phyloP scores from a whole-genome alignment of 345 rosid genomes.

The Turritis glabra region DNA sequence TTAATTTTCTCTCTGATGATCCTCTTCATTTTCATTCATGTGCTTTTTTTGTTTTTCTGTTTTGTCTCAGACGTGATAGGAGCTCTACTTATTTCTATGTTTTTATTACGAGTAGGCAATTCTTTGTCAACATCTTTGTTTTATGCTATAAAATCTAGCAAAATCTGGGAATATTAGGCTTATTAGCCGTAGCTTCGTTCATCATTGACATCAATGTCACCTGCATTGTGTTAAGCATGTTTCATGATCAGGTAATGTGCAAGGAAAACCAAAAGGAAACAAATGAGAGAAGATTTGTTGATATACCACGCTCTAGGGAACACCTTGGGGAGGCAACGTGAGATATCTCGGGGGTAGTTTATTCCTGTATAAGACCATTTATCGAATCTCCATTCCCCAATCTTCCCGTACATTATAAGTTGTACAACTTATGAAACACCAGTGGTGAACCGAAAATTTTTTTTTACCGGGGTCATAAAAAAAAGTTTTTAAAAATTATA shows the following conservation, averaged over 20 bases:
- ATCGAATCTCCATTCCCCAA: constrained; percentile 97
- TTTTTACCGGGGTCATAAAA: no score
- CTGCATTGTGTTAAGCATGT: constrained; percentile 42
- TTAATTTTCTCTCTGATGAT: no score
- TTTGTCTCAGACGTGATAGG: no score
- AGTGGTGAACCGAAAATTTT: no score
- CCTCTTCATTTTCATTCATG: no score
- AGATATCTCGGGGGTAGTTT: constrained; percentile 77
- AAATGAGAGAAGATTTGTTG: neutral
- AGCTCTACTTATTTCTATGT: no score
- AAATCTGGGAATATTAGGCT: constrained; percentile 57
- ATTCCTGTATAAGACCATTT: constrained; percentile 64
- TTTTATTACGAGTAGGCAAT: no score
- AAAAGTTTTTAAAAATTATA: no score
- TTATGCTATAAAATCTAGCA: no score
- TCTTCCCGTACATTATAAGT: constrained; percentile 47
- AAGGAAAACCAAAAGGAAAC: neutral
- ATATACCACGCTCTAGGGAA: constrained; percentile 86
- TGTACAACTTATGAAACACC: no score
- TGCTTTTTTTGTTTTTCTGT: no score
- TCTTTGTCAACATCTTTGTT: no score
- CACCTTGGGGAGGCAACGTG: constrained; percentile 86
- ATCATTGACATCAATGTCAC: constrained; percentile 89
- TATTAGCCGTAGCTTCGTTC: constrained; percentile 87
- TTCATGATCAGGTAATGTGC: neutral